Evolutionary conservation across 768 basidiomycete species (phyloP).

Genomic region (Pisolithus sp.): DNA sequence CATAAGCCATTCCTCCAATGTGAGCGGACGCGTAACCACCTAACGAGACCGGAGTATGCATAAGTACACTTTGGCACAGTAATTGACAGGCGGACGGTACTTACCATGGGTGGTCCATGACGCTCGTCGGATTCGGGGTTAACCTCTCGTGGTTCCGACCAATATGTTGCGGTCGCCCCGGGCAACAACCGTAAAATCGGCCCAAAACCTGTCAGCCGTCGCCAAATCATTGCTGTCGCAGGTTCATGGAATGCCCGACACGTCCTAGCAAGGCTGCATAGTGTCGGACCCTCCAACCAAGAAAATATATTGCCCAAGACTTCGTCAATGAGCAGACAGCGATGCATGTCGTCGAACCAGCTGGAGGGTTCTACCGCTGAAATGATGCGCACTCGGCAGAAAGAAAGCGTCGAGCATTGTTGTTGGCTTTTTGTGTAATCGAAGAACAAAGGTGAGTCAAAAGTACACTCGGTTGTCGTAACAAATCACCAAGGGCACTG

Average conservation of each 20-base stretch:
- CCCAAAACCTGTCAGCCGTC: background rate
- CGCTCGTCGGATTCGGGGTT: background rate
- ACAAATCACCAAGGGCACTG: too few relatives aligned
- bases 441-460: too few relatives aligned
- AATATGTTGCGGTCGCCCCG: background rate
- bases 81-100: background rate
- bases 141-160: background rate
- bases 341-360: background rate
- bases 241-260: conserved; percentile 1
- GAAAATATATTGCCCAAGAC: background rate
- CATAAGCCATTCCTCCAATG: background rate
- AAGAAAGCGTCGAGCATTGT: too few relatives aligned
- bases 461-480: too few relatives aligned
- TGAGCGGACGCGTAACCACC: background rate
- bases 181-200: background rate
- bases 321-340: background rate
- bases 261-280: background rate
- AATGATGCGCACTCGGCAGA: too few relatives aligned
- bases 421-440: too few relatives aligned
- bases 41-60: background rate
- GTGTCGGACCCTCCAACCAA: background rate
- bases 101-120: background rate
- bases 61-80: background rate
- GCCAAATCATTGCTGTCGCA: background rate
- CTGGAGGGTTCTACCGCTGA: background rate